A percentile compares a stretch with the other conserved stretches of the same genome.
Evolutionary conservation across 257 asterid species (phyloP).

Genomic region (Euphrasia confusa): DNA sequence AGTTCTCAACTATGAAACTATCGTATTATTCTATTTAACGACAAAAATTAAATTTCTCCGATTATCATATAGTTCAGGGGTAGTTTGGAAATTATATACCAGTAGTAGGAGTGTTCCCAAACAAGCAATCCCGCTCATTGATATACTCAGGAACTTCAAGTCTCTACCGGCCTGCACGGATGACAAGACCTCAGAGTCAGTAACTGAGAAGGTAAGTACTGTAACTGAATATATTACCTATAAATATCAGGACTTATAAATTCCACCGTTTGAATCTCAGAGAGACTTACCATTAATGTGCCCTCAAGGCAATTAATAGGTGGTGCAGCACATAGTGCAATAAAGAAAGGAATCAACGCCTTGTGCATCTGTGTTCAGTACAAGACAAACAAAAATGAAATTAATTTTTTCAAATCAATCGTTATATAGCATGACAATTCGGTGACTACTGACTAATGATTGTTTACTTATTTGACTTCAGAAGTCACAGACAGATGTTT

Average conservation of each 20-base stretch:
- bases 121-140: constrained; percentile 54
- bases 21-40: no score
- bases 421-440: not conserved
- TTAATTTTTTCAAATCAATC: constrained; percentile 4
- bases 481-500: no score
- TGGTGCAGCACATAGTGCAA: constrained; percentile 64
- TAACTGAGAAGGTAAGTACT: not conserved
- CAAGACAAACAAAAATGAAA: constrained; percentile 12
- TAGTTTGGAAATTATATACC: constrained; percentile 31
- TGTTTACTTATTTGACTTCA: not conserved
- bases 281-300: constrained; percentile 55
- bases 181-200: constrained; percentile 10
- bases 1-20: no score
- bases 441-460: not conserved
- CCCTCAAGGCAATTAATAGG: constrained; percentile 77
- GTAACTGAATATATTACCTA: not conserved
- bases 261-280: not conserved
- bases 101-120: constrained; percentile 51
- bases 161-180: constrained; percentile 76
- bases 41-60: no score
- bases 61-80: not conserved
- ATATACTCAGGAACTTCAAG: constrained; percentile 57
- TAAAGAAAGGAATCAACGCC: constrained; percentile 60
- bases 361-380: constrained; percentile 72
- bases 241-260: not conserved